Evolutionary conservation across 208 protist genomes (phyloP), one percentile per base, ranked within the genome.

Genomic region (Leishmania tarentolae): DNA sequence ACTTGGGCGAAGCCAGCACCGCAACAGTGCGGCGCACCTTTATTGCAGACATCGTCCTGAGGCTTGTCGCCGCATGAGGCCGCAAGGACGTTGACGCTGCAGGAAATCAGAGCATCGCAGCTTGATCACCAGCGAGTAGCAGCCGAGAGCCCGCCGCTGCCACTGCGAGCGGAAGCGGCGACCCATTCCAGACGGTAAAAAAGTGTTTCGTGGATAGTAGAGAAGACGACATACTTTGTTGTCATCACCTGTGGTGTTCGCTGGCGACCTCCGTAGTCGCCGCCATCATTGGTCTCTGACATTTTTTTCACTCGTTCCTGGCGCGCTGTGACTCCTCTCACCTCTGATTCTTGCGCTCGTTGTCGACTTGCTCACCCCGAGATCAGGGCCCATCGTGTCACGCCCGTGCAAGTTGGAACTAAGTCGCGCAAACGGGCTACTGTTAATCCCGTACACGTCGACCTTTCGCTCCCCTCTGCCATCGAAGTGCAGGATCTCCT

Each of bases 401-500:
- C 71, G 59, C 1, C 46, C 79, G 56, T 65, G 57, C 1, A 82
- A 71, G 78, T 76, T 57, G 19, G 68, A 57, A 8, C 17, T 28
- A 15, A 76, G 42, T 42, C 78, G 79, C 35, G 79, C 79, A 77
- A 82, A 82, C 15, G 72, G 72, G 50, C 79, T 82, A 46, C 79
- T 59, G 5, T 61, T 59, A 35, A 47, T 82, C n/a, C 79, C 72
- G 59, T 82, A 65, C 31, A 74, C 53, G 71, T 78, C 59, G 6
- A 82, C 71, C 37, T 50, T 31, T 13, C 72, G 79, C 72, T 82
- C 72, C 5, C 79, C 79, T 9, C 37, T 35, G n/a, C 52, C 35
- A 50, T 77, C 79, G 31, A 82, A 59, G 44, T 56, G 57, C n/a
- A 82, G 71, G 0, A 78, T 46, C 46, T 82, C 72, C 31, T 82